Evolutionary conservation across 768 basidiomycete genomes (phyloP).

Genomic region (Amanita jacksonii): DNA sequence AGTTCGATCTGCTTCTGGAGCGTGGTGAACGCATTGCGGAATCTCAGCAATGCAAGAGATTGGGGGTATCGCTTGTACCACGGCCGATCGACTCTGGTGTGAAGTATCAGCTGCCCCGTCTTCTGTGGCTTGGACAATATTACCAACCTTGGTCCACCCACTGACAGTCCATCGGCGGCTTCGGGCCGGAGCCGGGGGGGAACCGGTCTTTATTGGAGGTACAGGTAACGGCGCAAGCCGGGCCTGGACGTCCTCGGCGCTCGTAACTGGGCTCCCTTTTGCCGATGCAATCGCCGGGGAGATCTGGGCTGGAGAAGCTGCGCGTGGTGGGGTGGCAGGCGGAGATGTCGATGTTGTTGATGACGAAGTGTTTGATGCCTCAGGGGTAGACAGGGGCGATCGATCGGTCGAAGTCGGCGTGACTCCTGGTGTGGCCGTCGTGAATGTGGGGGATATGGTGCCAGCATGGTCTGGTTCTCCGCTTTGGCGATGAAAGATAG

Average conservation of each 20-base stretch:
- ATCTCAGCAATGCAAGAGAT: neutral
- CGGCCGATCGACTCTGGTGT: neutral
- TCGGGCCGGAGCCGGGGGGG: constrained; percentile 1
- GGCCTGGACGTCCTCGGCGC: neutral
- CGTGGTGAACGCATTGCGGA: neutral
- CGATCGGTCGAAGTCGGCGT: neutral
- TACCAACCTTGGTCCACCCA: constrained; percentile 1
- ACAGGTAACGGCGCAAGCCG: neutral
- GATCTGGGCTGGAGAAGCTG: neutral
- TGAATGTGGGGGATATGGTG: neutral
- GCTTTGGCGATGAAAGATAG: constrained; percentile 1
- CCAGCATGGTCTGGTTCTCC: neutral
- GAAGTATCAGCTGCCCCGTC: neutral
- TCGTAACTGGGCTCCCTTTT: neutral
- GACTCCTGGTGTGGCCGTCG: constrained; percentile 4
- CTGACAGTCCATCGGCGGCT: constrained; percentile 8
- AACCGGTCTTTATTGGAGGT: neutral
- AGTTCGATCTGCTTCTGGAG: neutral
- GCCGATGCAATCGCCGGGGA: neutral
- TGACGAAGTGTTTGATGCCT: neutral
- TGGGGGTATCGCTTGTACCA: neutral
- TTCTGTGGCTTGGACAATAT: neutral
- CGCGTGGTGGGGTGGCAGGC: constrained; percentile 1
- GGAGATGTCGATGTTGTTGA: constrained; percentile 1
- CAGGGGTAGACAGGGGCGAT: constrained; percentile 4